A percentile compares a stretch with the other conserved stretches of the same genome.
phyloP scores from a whole-genome alignment of 257 asterid species.

The Solanum paucissectum region DNA sequence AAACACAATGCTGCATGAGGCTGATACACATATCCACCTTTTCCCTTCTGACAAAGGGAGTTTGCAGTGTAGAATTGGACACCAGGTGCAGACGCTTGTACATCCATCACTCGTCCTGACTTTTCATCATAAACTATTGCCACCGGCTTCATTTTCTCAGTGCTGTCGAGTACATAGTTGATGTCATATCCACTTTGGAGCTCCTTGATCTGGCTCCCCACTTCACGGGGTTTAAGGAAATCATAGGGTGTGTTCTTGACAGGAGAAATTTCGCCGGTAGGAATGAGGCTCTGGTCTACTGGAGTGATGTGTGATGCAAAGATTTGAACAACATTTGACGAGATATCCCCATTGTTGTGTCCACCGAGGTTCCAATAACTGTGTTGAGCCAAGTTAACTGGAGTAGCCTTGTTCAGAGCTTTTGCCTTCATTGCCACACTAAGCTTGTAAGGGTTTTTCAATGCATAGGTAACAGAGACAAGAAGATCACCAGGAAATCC shows the following conservation, averaged over 20 bases:
- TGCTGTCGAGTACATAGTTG: neutral
- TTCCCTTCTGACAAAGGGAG: neutral
- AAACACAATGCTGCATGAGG: slow-evolving; percentile 4
- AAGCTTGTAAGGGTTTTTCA: neutral
- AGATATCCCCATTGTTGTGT: slow-evolving; percentile 8
- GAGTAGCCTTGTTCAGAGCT: slow-evolving; percentile 16
- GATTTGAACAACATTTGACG: slow-evolving; percentile 4
- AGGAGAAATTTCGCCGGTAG: neutral
- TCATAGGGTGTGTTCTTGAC: neutral
- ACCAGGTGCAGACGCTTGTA: slow-evolving; percentile 3
- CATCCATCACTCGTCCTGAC: slow-evolving; percentile 6
- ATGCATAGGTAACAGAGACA: slow-evolving; percentile 2
- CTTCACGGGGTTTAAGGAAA: neutral
- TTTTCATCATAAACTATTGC: neutral
- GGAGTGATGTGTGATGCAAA: neutral
- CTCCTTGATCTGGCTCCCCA: neutral
- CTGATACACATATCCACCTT: slow-evolving; percentile 6
- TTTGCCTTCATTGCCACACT: slow-evolving; percentile 2
- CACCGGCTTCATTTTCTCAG: neutral
- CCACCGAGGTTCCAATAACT: slow-evolving; percentile 16
- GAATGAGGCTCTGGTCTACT: neutral
- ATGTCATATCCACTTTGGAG: neutral
- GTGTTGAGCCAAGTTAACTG: slow-evolving; percentile 19
- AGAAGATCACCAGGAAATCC: slow-evolving; percentile 17
- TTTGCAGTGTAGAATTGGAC: slow-evolving; percentile 7